Evolutionary conservation across 345 rosid species (phyloP), one percentile per base, ranked within the genome.

Genomic region (Brassica carinata): DNA sequence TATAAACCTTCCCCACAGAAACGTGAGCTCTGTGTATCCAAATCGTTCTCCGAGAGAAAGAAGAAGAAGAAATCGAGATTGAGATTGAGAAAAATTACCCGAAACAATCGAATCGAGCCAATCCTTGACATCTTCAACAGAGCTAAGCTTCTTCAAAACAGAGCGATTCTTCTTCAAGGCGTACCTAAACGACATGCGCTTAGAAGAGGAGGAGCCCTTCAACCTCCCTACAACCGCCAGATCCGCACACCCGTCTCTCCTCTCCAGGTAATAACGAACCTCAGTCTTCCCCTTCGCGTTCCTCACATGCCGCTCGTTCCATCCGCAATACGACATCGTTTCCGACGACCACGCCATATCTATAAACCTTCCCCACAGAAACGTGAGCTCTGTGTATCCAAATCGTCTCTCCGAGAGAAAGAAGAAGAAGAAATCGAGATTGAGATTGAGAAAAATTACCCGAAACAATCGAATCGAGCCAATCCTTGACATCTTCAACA

Each of bases 81-180:
- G 58, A 51, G 61, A 55, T n/a, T n/a, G n/a, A n/a, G n/a, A 59
- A 17, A 45, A 58, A 8, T 82, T 85, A 93, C 98, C 97, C 64
- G 94, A 86, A 81, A 90, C 83, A 5, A 89, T 81, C 4, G 92
- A 90, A 74, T 87, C 70, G 71, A 93, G 90, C 94, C 94, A 91
- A 78, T 81, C 81, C 9, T 85, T 36, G 9, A 93, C 94, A 73
- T 91, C 94, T 19, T 87, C 72, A 17, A 87, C 74, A 5, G 89
- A 86, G 76, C 72, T 84, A 66, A 89, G 90, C 88, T 84, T 89
- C 64, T 58, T 64, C 61, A 79, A 61, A 13, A 81, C 19, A 53
- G 86, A 82, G 2, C 83, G 84, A 65, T 79, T 85, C 76, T 67
- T 66, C 45, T 70, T 84, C 77, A 79, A 71, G n/a, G 85, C 87